Base-by-base conservation (phyloP, 495 filamentous ascomycete species). In the Penicillium turbatum region DNA sequence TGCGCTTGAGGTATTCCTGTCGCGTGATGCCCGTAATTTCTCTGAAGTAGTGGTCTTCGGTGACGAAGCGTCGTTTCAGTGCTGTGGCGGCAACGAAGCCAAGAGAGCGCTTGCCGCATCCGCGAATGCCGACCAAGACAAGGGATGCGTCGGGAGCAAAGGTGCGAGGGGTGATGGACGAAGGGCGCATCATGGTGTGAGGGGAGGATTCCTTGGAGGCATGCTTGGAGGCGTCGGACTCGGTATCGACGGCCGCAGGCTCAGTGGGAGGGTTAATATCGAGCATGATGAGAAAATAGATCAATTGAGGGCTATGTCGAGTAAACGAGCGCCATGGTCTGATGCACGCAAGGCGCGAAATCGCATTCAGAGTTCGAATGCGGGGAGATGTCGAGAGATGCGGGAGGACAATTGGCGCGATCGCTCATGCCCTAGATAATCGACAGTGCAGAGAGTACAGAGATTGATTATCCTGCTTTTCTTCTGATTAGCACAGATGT, bases 31-130 rank as follows among this genome's bases (percentile, higher is more conserved):
- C 86, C 0, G 86, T 89, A 0, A 76, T 69, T 51, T 89, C 81
- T 52, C 85, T 80, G 58, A 93, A 93, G 48, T 80, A 84, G 62
- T 86, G 79, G 61, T 93, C 88, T 58, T 84, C 82, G 17, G 88
- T 90, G 43, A 91, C 82, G 9, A 93, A 82, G 26, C 85, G 82
- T 15, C 87, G 81, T 40, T 83, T 83, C 26, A 89, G 79, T 54
- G 86, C 82, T 2, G 86, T 86, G 6, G 88, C 87, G 12, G 86
- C 88, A 49, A 93, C 85, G 56, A 93, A 86, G 8, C 86, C 88
- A 9, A 93, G 72, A 0, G 86, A 89, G 21, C 86, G 82, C 69
- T 92, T 92, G 15, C 88, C 88, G 34, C 85, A 83, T 9, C 89
- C 88, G 6, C 86, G 83, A 45, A 88, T 83, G 31, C 89, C 89